Conservation (phyloP, 768 basidiomycete species). For the Auriscalpium orientale region DNA sequence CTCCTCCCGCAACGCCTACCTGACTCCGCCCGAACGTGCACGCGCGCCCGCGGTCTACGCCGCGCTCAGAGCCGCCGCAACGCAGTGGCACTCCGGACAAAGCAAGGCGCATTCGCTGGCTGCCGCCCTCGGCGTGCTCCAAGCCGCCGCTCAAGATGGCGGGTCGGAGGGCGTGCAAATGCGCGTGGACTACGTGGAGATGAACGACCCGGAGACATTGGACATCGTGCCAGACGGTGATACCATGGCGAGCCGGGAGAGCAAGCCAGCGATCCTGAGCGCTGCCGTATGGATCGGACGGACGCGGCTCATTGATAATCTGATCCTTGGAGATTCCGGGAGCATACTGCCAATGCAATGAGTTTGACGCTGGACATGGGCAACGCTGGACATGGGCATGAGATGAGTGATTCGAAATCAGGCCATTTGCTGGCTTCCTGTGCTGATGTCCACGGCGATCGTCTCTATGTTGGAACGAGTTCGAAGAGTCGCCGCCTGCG, state of each 20-base stretch:
- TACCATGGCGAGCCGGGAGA: slow-evolving; percentile 14
- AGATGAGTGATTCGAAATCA: too few species aligned
- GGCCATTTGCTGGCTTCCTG: too few species aligned
- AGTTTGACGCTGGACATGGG: neutral
- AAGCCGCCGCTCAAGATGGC: slow-evolving; percentile 21
- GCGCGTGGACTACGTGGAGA: slow-evolving; percentile 76
- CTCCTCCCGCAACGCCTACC: slow-evolving; percentile 86
- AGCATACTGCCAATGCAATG: slow-evolving; percentile 22
- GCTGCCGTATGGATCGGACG: slow-evolving; percentile 82
- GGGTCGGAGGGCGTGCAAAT: slow-evolving; percentile 38
- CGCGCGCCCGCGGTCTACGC: slow-evolving; percentile 54
- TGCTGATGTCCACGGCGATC: too few species aligned
- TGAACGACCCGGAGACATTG: slow-evolving; percentile 79
- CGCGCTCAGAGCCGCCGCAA: slow-evolving; percentile 55
- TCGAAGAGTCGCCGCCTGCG: too few species aligned
- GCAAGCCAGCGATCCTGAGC: slow-evolving; percentile 59
- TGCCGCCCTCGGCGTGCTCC: slow-evolving; percentile 36
- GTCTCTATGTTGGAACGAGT: too few species aligned
- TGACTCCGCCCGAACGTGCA: slow-evolving; percentile 53
- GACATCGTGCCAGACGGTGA: slow-evolving; percentile 40
- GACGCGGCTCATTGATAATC: slow-evolving; percentile 90
- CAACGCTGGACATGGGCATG: too few species aligned
- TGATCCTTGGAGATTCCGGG: slow-evolving; percentile 55
- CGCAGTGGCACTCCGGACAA: slow-evolving; percentile 45
- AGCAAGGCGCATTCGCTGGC: slow-evolving; percentile 43